A percentile compares a stretch with the other conserved stretches of the same genome.
Evolutionary conservation across 345 rosid species (phyloP).

Genomic region (Psidium friedrichsthalianum): DNA sequence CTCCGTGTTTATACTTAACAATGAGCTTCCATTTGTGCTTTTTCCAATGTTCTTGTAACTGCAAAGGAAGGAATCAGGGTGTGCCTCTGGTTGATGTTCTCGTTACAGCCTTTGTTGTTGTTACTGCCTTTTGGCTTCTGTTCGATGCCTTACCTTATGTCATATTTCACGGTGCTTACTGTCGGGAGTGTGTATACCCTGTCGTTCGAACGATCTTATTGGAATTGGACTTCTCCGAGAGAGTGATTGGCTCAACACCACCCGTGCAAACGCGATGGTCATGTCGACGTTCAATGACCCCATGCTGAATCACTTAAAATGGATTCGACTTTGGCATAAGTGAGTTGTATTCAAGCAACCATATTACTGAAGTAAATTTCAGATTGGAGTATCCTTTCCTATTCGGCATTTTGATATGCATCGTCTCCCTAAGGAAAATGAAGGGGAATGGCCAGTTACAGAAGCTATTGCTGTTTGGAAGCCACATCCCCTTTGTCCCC

Average conservation of each 20-base stretch:
- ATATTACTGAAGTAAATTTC: background rate
- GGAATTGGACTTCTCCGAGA: background rate
- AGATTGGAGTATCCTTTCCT: background rate
- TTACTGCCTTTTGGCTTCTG: background rate
- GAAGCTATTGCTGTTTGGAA: background rate
- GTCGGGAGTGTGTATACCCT: background rate
- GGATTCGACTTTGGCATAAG: background rate
- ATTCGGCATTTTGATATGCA: background rate
- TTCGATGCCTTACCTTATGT: background rate
- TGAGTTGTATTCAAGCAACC: background rate
- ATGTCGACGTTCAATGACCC: background rate
- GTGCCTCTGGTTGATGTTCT: background rate
- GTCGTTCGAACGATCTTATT: background rate
- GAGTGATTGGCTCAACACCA: background rate
- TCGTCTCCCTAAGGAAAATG: background rate
- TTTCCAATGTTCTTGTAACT: background rate
- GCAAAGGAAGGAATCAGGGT: background rate
- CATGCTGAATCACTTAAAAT: background rate
- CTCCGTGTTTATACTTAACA: background rate
- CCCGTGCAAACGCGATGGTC: background rate
- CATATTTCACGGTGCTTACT: background rate
- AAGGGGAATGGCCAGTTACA: background rate
- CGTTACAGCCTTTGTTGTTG: background rate
- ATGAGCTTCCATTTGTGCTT: background rate
- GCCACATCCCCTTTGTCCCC: background rate